Percentiles rank a stretch among this genome's conserved stretches.
Evolutionary conservation across 495 filamentous ascomycete species (phyloP).

Genomic region (Cladorrhinum samala): DNA sequence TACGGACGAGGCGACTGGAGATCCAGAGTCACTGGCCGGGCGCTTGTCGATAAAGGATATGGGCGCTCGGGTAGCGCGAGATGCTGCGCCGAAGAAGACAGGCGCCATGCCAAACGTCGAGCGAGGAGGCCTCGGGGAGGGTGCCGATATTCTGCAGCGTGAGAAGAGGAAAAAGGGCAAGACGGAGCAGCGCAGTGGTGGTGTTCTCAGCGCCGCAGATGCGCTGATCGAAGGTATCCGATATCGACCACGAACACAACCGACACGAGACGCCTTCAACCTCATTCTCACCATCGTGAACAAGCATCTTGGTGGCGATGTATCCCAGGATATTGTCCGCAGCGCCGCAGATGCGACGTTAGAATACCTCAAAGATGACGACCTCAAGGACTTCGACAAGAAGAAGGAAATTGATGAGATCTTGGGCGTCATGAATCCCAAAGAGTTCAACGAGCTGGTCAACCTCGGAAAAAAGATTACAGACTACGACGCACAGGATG

Average conservation of each 20-base stretch:
- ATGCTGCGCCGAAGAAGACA: conserved; percentile 68
- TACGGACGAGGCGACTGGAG: conserved; percentile 91
- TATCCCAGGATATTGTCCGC: conserved; percentile 81
- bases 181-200: conserved; percentile 68
- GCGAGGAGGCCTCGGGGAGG: conserved; percentile 74
- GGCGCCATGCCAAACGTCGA: conserved; percentile 60
- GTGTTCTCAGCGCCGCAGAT: conserved; percentile 79
- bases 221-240: conserved; percentile 72
- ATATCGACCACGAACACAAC: conserved; percentile 86
- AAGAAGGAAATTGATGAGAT: conserved; percentile 97
- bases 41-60: conserved; percentile 90
- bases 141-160: conserved; percentile 76
- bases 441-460: conserved; percentile 94
- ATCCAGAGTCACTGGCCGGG: conserved; percentile 94
- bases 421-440: conserved; percentile 74
- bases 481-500: conserved; percentile 95
- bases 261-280: conserved; percentile 92
- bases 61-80: conserved; percentile 75
- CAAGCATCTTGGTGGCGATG: conserved; percentile 75
- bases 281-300: conserved; percentile 89
- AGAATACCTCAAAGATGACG: conserved; percentile 88
- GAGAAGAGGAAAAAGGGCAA: conserved; percentile 80
- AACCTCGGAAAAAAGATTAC: conserved; percentile 99
- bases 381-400: conserved; percentile 96
- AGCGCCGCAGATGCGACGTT: conserved; percentile 94